Conservation (phyloP, 495 filamentous ascomycete genomes). For the Aspergillus sclerotioniger region DNA sequence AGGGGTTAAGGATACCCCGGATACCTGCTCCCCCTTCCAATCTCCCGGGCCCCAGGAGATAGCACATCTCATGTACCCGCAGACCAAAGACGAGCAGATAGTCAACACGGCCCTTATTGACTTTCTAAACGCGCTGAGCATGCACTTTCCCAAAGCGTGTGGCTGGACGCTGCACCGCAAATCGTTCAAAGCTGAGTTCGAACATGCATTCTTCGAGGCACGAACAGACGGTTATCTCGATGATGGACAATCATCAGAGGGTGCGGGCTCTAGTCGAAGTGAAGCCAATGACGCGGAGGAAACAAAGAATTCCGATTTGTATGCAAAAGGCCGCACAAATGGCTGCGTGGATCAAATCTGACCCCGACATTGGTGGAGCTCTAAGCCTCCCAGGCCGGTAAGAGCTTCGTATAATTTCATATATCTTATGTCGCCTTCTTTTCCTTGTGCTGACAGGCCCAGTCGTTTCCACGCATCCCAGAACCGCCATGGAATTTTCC, state of each 20-base stretch:
- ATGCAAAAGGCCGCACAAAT: conserved; percentile 7
- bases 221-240: conserved; percentile 2
- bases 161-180: conserved; percentile 2
- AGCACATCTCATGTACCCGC: background rate
- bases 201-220: background rate
- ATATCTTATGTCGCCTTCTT: background rate
- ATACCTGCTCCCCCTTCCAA: background rate
- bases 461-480: conserved; percentile 10
- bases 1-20: background rate
- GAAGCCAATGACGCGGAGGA: background rate
- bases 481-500: conserved; percentile 6
- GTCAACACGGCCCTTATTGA: conserved; percentile 7
- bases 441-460: background rate
- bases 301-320: background rate
- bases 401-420: background rate
- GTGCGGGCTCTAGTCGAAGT: conserved; percentile 2
- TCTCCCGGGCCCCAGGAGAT: background rate
- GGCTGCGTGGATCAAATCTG: conserved; percentile 4
- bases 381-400: background rate
- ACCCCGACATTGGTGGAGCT: background rate
- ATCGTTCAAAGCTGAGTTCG: background rate
- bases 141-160: background rate
- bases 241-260: background rate
- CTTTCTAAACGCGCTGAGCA: conserved; percentile 6
- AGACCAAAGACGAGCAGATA: conserved; percentile 9